phyloP scores from a whole-genome alignment of 2,329 filamentous ascomycete genomes.

The Colletotrichum sp. region DNA sequence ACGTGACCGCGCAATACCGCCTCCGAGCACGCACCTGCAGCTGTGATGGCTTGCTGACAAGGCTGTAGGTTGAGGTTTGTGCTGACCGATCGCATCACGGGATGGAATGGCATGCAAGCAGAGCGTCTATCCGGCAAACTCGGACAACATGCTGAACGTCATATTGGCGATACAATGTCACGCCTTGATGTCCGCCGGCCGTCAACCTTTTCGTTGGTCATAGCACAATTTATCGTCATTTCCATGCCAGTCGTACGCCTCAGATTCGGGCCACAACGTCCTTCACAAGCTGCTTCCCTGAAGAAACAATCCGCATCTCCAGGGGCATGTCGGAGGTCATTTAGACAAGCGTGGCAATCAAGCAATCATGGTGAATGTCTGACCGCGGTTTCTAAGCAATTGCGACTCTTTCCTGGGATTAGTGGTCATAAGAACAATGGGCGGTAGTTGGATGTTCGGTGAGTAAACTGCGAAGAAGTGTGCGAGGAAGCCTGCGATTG shows the following conservation, averaged over 20 bases:
- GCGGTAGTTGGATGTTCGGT: background rate
- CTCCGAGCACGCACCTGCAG: background rate
- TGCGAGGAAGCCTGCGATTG: background rate
- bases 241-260: background rate
- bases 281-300: background rate
- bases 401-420: background rate
- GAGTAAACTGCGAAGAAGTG: background rate
- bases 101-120: background rate
- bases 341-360: background rate
- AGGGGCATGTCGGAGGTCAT: background rate
- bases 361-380: background rate
- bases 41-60: background rate
- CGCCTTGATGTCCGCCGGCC: background rate
- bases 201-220: background rate
- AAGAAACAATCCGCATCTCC: background rate
- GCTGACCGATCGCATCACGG: background rate
- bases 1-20: background rate
- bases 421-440: background rate
- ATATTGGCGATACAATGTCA: background rate
- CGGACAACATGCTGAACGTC: background rate
- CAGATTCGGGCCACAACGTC: background rate
- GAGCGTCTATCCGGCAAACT: background rate
- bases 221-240: background rate
- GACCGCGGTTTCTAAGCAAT: background rate
- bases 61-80: conserved; percentile 1